A percentile compares a stretch with the other conserved stretches of the same genome.
Conservation (phyloP, 164 flowering plant genomes). For the Piper longum region DNA sequence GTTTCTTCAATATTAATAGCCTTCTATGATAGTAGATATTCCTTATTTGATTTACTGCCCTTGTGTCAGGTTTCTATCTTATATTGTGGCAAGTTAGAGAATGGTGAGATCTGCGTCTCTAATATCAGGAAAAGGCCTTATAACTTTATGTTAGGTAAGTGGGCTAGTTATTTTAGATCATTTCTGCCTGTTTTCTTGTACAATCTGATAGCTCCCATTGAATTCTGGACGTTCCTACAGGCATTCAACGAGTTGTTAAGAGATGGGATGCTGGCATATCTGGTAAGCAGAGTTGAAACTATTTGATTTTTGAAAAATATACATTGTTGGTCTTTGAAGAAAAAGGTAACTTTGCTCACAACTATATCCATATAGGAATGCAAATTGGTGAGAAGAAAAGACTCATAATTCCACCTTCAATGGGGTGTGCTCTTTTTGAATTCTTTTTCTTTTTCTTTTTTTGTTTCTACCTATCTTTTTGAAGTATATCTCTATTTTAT, state of each 20-base stretch:
- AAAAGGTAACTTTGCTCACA: neutral
- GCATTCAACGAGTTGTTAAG: neutral
- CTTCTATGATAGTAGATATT: neutral
- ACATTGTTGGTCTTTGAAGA: neutral
- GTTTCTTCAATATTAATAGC: neutral
- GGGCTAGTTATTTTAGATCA: neutral
- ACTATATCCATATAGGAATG: neutral
- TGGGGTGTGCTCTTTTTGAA: neutral
- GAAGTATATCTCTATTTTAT: neutral
- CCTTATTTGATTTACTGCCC: neutral
- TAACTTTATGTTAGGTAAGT: neutral
- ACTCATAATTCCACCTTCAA: slow-evolving; percentile 1
- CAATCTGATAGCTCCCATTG: neutral
- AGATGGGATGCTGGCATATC: neutral
- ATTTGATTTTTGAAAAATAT: neutral
- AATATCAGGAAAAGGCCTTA: slow-evolving; percentile 1
- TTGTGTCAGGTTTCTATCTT: slow-evolving; percentile 1
- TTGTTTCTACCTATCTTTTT: neutral
- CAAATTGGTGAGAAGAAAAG: slow-evolving; percentile 2
- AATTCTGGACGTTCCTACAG: neutral
- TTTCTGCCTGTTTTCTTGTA: neutral
- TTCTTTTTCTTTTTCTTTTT: neutral
- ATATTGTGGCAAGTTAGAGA: slow-evolving; percentile 1
- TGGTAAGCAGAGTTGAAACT: neutral
- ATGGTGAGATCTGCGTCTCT: neutral